Conservation (phyloP, 148 eudicot species). For the Selenicereus undatus region DNA sequence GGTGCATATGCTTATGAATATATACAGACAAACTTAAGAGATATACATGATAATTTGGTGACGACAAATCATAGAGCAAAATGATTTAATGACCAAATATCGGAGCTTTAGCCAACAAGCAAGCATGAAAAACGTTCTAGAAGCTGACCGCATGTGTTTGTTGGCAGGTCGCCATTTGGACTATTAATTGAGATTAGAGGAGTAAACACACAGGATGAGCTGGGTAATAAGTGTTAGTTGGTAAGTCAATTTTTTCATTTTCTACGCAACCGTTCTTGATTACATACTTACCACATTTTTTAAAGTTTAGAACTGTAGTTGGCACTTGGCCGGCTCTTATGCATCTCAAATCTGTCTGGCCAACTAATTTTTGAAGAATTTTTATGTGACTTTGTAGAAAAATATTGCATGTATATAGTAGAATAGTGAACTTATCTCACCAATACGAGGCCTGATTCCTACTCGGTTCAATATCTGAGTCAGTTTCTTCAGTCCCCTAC, state of each 20-base stretch:
- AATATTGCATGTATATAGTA: background rate
- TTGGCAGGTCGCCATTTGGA: constrained; percentile 6
- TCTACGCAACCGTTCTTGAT: background rate
- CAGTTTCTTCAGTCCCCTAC: too few relatives aligned
- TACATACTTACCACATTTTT: background rate
- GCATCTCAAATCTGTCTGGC: constrained; percentile 7
- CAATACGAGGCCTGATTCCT: too few relatives aligned
- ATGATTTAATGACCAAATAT: too few relatives aligned
- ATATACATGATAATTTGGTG: too few relatives aligned
- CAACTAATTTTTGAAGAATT: background rate
- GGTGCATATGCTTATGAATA: too few relatives aligned
- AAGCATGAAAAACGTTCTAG: too few relatives aligned
- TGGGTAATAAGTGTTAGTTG: constrained; percentile 15
- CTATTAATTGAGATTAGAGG: background rate
- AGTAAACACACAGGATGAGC: constrained; percentile 4
- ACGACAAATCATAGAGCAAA: too few relatives aligned
- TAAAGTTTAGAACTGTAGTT: background rate
- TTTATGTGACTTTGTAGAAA: background rate
- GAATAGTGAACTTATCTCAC: constrained; percentile 1
- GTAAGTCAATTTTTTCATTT: constrained; percentile 10
- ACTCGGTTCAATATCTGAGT: too few relatives aligned
- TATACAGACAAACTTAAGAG: too few relatives aligned
- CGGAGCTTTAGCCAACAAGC: background rate
- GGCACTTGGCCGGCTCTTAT: constrained; percentile 3
- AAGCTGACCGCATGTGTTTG: background rate